These are phyloP conservation scores for Nicotiana noctiflora DNA, from an alignment of 257 asterid species.

Conservation along the genomic window DNA sequence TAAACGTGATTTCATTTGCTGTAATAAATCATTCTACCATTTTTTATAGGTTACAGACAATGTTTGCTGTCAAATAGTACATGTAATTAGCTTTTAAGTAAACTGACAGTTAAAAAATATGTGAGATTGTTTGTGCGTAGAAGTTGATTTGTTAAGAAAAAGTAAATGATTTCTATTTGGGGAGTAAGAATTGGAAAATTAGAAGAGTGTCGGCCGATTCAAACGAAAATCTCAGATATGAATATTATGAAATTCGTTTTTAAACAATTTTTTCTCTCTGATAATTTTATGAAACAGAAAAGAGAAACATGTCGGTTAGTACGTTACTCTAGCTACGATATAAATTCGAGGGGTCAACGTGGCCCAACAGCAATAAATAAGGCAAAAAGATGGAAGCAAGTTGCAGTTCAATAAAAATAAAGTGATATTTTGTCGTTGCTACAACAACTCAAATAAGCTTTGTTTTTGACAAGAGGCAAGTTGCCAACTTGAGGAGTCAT, in stretches of 20 bases:
- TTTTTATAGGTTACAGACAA: too few relatives aligned
- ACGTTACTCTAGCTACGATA: neutral
- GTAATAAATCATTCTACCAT: too few relatives aligned
- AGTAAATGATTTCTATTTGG: neutral
- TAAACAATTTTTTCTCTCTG: neutral
- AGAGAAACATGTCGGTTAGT: neutral
- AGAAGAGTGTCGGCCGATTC: neutral
- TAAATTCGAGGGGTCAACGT: neutral
- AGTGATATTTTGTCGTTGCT: neutral
- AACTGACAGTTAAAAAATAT: too few relatives aligned
- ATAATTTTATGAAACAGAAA: too few relatives aligned
- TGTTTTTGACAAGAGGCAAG: neutral
- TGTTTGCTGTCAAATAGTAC: too few relatives aligned
- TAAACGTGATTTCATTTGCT: too few relatives aligned
- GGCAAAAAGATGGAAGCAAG: neutral
- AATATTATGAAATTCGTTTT: neutral
- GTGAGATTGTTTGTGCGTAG: neutral
- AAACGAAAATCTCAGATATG: neutral
- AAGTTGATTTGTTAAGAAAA: neutral
- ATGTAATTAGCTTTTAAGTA: too few relatives aligned
- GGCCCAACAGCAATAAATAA: neutral
- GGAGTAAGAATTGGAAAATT: neutral
- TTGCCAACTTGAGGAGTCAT: neutral
- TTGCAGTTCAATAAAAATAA: neutral
- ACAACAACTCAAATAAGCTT: neutral